phyloP scores from a whole-genome alignment of 768 basidiomycete species.

The Boletus rufocinnamomeus region DNA sequence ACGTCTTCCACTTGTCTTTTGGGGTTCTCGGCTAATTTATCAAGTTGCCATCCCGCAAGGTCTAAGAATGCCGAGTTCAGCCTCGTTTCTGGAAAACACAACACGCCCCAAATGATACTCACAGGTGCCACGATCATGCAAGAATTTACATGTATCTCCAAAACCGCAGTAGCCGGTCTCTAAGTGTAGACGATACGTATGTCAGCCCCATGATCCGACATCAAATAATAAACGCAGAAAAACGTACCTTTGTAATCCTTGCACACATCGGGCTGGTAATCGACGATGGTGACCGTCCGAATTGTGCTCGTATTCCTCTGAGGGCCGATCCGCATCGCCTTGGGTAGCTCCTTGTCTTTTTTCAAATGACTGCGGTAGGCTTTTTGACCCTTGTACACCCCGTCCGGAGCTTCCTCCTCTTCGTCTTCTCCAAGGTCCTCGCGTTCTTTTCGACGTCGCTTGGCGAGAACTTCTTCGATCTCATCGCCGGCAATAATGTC shows the following conservation, averaged over 20 bases:
- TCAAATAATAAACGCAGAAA: constrained; percentile 2
- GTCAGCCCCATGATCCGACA: constrained; percentile 22
- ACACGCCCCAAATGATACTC: constrained; percentile 35
- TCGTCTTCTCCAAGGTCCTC: constrained; percentile 52
- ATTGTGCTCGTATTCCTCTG: constrained; percentile 80
- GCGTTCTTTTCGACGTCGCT: constrained; percentile 60
- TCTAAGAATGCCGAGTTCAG: constrained; percentile 47
- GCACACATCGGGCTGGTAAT: constrained; percentile 99
- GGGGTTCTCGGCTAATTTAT: constrained; percentile 85
- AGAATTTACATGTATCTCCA: constrained; percentile 98
- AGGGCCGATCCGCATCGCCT: constrained; percentile 84
- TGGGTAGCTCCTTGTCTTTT: constrained; percentile 81
- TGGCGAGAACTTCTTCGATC: constrained; percentile 73
- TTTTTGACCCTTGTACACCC: constrained; percentile 81
- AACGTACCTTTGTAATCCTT: constrained; percentile 97
- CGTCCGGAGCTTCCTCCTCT: constrained; percentile 64
- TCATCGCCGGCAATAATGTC: constrained; percentile 85
- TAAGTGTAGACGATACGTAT: constrained; percentile 32
- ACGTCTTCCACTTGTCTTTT: constrained; percentile 55
- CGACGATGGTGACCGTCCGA: constrained; percentile 90
- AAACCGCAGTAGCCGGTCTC: constrained; percentile 99
- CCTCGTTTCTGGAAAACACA: constrained; percentile 3
- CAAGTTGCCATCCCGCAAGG: constrained; percentile 98
- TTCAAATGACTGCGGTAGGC: constrained; percentile 81
- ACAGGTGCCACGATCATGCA: constrained; percentile 97